Evolutionary conservation across 208 protist genomes (phyloP).

Genomic region (Leptomonas pyrrhocoris): DNA sequence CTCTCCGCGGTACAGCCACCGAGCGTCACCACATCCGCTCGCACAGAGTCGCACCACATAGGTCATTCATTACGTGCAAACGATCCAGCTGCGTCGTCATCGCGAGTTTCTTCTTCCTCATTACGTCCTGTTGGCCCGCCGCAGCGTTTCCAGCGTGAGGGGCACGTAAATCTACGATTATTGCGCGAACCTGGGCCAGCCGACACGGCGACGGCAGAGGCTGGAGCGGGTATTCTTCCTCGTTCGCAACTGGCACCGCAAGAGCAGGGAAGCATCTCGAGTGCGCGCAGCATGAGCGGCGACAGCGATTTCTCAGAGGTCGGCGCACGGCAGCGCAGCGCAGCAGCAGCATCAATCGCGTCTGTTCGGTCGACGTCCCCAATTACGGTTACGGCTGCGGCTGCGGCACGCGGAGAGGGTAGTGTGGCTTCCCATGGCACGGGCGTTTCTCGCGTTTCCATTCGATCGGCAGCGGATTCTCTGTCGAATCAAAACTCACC

Average conservation of each 20-base stretch:
- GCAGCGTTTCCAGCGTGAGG: not conserved
- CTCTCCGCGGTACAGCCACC: slow-evolving; percentile 7
- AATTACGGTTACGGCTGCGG: slow-evolving; percentile 9
- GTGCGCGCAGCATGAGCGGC: not conserved
- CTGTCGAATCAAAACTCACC: slow-evolving; percentile 5
- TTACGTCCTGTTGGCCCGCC: not conserved
- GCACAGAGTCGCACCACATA: not conserved
- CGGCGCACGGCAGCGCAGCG: not conserved
- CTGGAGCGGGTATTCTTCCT: not conserved
- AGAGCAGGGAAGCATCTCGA: not conserved
- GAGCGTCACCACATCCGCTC: not conserved
- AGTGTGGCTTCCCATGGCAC: slow-evolving; percentile 14
- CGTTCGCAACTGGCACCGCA: not conserved
- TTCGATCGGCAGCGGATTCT: not conserved
- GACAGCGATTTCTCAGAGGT: not conserved
- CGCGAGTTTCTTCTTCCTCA: not conserved
- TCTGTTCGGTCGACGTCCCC: slow-evolving; percentile 1
- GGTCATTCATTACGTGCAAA: too few species aligned
- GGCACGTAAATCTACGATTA: not conserved
- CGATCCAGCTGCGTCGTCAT: not conserved
- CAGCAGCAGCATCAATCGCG: not conserved
- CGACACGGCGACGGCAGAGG: not conserved
- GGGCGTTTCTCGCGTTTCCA: not conserved
- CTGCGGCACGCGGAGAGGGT: not conserved
- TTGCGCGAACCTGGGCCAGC: not conserved